Base-by-base conservation (phyloP, 2,329 filamentous ascomycete species). In the Neophaeococcomyces mojaviensis region DNA sequence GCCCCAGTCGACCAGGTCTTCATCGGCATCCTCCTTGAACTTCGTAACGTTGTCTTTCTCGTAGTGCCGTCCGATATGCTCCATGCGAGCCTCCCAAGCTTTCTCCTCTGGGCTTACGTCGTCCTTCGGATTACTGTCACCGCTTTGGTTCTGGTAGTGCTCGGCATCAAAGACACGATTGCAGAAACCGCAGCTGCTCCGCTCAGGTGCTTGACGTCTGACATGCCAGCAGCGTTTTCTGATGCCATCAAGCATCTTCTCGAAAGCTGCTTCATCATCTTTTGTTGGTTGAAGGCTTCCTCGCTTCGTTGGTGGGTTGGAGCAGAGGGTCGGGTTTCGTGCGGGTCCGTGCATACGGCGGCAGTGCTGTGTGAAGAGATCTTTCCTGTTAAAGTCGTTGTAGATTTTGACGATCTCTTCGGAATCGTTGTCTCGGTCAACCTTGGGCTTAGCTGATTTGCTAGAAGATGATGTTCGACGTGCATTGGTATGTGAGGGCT, bases 351-450 rank as follows among this genome's bases (percentile, higher is more conserved):
- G 89, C 86, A 94, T 94, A 38, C 90, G 83, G 4, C 86, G 78
- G 2, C 90, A 74, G 60, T 96, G 90, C 59, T 94, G 88, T 0
- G 84, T 87, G 68, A 89, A 95, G 8, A 96, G 77, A 59, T 96
- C 89, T 62, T 94, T 94, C 58, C 89, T 84, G 65, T 94, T 94
- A 71, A 95, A 95, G 63, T 79, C 81, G 56, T 83, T 81, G 32
- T 60, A 55, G 15, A 57, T 49, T 28, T 35, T 40, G 2, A 39
- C 22, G 15, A 45, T 45, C 16, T 45, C 42, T 16, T 45, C 42
- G 9, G 15, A 28, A 8, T 35, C 7, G 10, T 38, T 9, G 33
- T 28, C 15, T 32, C 31, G 9, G 22, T 18, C 9, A 3, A n/a
- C 15, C 12, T 39, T 37, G 39, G 51, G 50, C 30, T 32, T 47